Evolutionary conservation across 768 basidiomycete genomes (phyloP).

Genomic region (Calocybe cyanea): DNA sequence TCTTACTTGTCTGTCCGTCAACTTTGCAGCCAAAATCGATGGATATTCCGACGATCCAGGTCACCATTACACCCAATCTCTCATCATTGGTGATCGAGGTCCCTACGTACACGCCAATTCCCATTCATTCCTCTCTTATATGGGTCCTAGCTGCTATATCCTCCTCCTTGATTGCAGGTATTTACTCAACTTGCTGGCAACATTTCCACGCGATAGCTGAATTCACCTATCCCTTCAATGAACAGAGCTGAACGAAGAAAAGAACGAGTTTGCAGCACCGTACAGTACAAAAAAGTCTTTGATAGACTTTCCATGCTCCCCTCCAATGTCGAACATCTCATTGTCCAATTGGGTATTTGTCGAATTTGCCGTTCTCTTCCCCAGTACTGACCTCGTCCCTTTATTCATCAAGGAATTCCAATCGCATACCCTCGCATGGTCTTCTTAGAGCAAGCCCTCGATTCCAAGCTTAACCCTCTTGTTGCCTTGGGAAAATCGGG

Average conservation of each 20-base stretch:
- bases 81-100: slow-evolving; percentile 73
- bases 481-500: slow-evolving; percentile 69
- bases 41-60: slow-evolving; percentile 61
- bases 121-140: slow-evolving; percentile 76
- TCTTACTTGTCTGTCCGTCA: neutral
- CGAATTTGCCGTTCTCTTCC: neutral
- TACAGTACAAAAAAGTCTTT: slow-evolving; percentile 75
- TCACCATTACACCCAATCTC: slow-evolving; percentile 62
- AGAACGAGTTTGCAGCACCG: slow-evolving; percentile 71
- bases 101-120: slow-evolving; percentile 77
- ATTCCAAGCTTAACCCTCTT: slow-evolving; percentile 82
- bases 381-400: slow-evolving; percentile 2
- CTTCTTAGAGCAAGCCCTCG: slow-evolving; percentile 76
- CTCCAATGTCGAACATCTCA: slow-evolving; percentile 68
- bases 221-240: neutral
- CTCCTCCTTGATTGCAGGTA: slow-evolving; percentile 82
- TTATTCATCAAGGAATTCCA: slow-evolving; percentile 50
- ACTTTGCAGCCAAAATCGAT: slow-evolving; percentile 60
- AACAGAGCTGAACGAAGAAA: slow-evolving; percentile 80
- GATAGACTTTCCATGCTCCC: slow-evolving; percentile 59
- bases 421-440: slow-evolving; percentile 94
- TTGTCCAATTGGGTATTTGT: slow-evolving; percentile 69
- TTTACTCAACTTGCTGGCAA: slow-evolving; percentile 16
- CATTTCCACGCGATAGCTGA: neutral
- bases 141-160: slow-evolving; percentile 76